These are phyloP conservation scores for Epichloe gansuensis DNA, from an alignment of 2,329 filamentous ascomycete species.

Conservation along the genomic window DNA sequence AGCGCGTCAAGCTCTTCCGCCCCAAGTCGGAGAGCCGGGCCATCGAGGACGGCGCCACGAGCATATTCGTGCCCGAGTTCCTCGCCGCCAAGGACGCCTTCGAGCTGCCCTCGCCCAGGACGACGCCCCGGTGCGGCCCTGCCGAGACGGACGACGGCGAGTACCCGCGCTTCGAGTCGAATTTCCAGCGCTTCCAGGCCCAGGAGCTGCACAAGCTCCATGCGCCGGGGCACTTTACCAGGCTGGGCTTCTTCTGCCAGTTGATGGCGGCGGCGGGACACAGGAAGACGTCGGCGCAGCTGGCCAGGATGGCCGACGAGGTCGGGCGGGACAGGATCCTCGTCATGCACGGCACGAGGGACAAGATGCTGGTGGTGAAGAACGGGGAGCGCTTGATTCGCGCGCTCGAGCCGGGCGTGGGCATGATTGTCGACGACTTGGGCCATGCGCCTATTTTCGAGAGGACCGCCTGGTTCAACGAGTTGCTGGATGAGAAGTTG, in stretches of 20 bases:
- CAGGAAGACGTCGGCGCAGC: slow-evolving; percentile 54
- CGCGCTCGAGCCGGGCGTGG: slow-evolving; percentile 47
- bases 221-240: slow-evolving; percentile 46
- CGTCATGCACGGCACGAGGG: slow-evolving; percentile 61
- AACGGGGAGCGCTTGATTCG: slow-evolving; percentile 58
- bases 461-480: slow-evolving; percentile 54
- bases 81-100: slow-evolving; percentile 46
- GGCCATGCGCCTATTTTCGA: slow-evolving; percentile 69
- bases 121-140: slow-evolving; percentile 27
- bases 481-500: slow-evolving; percentile 44
- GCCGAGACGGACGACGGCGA: slow-evolving; percentile 13
- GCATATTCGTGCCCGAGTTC: slow-evolving; percentile 54
- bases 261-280: slow-evolving; percentile 70
- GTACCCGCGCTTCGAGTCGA: slow-evolving; percentile 52
- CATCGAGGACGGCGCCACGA: slow-evolving; percentile 49
- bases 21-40: slow-evolving; percentile 59
- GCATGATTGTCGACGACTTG: slow-evolving; percentile 52
- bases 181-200: slow-evolving; percentile 72
- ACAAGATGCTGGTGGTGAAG: slow-evolving; percentile 63
- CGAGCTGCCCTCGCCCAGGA: slow-evolving; percentile 32
- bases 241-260: slow-evolving; percentile 61
- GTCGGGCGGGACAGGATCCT: slow-evolving; percentile 64
- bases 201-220: slow-evolving; percentile 62
- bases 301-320: slow-evolving; percentile 48
- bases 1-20: slow-evolving; percentile 43